Conservation (phyloP, 1,284 basidiomycete genomes). For the Stygiomarasmius scandens region DNA sequence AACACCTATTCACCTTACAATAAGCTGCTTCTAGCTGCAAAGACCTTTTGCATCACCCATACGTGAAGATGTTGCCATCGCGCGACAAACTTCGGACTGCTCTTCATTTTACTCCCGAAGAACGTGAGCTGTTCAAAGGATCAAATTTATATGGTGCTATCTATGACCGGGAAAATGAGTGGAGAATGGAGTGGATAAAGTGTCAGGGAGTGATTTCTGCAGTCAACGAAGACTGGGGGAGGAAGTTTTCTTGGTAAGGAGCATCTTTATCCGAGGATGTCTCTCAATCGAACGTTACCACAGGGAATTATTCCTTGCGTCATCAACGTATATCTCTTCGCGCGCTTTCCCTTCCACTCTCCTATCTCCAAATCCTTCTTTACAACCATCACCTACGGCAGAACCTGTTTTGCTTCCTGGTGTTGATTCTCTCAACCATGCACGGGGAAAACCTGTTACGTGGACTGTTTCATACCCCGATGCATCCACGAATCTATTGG, state of each 20-base stretch:
- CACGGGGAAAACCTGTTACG: constrained; percentile 69
- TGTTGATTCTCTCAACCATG: constrained; percentile 84
- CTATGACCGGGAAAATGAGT: constrained; percentile 58
- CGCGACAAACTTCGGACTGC: constrained; percentile 66
- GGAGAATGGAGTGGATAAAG: constrained; percentile 60
- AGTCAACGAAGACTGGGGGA: constrained; percentile 45
- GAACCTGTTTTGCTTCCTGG: constrained; percentile 85
- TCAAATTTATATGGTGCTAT: constrained; percentile 81
- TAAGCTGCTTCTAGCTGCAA: constrained; percentile 21
- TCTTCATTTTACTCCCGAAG: constrained; percentile 67
- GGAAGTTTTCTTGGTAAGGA: constrained; percentile 68
- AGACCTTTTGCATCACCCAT: constrained; percentile 50
- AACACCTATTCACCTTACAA: background rate
- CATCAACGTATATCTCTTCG: constrained; percentile 80
- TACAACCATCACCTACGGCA: constrained; percentile 52
- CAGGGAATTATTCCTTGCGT: constrained; percentile 74
- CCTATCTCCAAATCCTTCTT: constrained; percentile 58
- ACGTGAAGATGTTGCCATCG: constrained; percentile 69
- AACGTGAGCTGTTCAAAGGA: constrained; percentile 69
- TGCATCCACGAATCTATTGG: constrained; percentile 9
- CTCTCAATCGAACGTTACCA: background rate
- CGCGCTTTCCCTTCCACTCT: constrained; percentile 87
- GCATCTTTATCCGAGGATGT: background rate
- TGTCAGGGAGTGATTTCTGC: constrained; percentile 46
- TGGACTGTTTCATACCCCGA: constrained; percentile 66